A percentile compares a stretch with the other conserved stretches of the same genome.
phyloP scores from a whole-genome alignment of 2,329 filamentous ascomycete genomes.

The Grosmannia serpens region DNA sequence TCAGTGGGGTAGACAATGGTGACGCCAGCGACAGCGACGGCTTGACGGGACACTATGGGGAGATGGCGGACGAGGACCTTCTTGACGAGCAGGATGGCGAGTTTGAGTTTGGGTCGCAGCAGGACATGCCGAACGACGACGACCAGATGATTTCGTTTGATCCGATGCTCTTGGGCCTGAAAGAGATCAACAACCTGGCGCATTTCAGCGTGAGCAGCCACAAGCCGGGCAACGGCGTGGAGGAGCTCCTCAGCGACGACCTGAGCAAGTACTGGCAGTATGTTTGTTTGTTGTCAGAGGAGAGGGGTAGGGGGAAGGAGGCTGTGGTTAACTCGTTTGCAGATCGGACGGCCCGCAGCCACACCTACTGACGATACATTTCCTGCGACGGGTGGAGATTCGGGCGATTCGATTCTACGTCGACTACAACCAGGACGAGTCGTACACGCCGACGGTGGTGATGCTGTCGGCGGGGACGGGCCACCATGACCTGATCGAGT shows the following conservation, averaged over 20 bases:
- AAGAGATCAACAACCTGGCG: constrained; percentile 75
- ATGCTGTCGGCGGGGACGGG: constrained; percentile 81
- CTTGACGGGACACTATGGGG: constrained; percentile 8
- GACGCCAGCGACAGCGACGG: constrained; percentile 13
- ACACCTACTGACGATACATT: constrained; percentile 69
- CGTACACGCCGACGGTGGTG: constrained; percentile 91
- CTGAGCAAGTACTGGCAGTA: constrained; percentile 70
- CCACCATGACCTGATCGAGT: constrained; percentile 83
- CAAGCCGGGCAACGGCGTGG: constrained; percentile 70
- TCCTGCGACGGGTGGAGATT: constrained; percentile 72
- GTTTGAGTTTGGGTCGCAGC: constrained; percentile 5
- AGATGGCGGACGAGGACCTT: constrained; percentile 6
- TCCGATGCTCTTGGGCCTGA: constrained; percentile 47
- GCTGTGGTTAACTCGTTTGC: background rate
- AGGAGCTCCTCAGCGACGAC: constrained; percentile 63
- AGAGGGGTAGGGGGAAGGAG: background rate
- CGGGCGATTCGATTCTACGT: constrained; percentile 72
- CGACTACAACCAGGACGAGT: constrained; percentile 87
- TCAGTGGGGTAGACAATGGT: constrained; percentile 5
- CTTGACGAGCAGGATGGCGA: constrained; percentile 4
- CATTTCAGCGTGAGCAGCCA: constrained; percentile 73
- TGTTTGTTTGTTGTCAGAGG: constrained; percentile 19
- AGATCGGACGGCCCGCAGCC: constrained; percentile 77
- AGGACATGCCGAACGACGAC: constrained; percentile 4
- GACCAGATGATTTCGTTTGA: constrained; percentile 29